Percentiles rank a stretch among this genome's conserved stretches.
Conservation (phyloP, 148 eudicot species). For the Dianthus caryophyllus region DNA sequence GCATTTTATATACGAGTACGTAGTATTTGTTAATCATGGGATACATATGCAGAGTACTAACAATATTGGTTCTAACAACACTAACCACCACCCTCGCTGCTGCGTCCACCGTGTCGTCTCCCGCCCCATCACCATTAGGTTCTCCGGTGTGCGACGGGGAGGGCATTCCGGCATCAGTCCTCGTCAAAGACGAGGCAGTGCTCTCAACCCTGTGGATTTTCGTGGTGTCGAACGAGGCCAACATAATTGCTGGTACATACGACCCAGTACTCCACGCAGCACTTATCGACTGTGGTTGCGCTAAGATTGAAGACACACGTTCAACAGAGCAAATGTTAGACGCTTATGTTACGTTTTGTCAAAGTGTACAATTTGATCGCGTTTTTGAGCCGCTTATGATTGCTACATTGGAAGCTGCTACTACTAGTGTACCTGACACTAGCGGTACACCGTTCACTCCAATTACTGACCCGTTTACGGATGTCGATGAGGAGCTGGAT, state of each 20-base stretch:
- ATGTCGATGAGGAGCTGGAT: not conserved
- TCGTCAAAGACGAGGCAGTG: not conserved
- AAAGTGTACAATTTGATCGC: not conserved
- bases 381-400: not conserved
- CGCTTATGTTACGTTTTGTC: not conserved
- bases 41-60: too few species aligned
- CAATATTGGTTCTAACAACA: not conserved
- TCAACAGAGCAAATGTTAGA: not conserved
- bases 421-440: not conserved
- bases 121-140: not conserved
- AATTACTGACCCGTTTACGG: too few species aligned
- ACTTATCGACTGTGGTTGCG: constrained; percentile 13
- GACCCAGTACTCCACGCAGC: not conserved
- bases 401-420: not conserved
- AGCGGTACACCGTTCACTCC: not conserved
- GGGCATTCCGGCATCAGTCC: not conserved
- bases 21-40: too few species aligned
- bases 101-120: too few species aligned
- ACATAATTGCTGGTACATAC: constrained; percentile 1
- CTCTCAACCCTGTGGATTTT: not conserved
- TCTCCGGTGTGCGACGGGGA: constrained; percentile 8
- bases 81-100: not conserved
- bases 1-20: too few species aligned
- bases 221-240: not conserved
- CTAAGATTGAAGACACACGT: not conserved